Evolutionary conservation across 2,329 filamentous ascomycete species (phyloP).

Genomic region (Lachnellula arida): DNA sequence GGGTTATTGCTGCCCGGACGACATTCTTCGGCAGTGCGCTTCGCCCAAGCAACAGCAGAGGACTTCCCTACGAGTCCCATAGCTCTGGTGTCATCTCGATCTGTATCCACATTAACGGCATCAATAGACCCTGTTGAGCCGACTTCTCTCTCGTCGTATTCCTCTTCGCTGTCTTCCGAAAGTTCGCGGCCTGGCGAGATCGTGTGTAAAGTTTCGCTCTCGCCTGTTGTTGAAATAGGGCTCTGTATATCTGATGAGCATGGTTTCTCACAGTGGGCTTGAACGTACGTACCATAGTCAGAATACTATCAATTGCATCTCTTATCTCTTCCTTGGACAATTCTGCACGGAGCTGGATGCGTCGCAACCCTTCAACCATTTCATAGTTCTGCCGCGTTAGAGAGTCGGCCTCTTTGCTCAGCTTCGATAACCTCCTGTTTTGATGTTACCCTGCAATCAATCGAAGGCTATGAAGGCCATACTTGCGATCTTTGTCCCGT

Average conservation of each 20-base stretch:
- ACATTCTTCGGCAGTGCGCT: slow-evolving; percentile 15
- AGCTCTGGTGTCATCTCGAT: slow-evolving; percentile 20
- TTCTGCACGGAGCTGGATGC: slow-evolving; percentile 15
- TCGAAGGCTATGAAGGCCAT: neutral
- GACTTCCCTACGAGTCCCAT: slow-evolving; percentile 24
- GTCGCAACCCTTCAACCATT: slow-evolving; percentile 16
- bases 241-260: no score
- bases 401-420: slow-evolving; percentile 16
- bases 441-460: slow-evolving; percentile 1
- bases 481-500: slow-evolving; percentile 27
- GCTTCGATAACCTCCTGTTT: slow-evolving; percentile 16
- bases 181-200: neutral
- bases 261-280: neutral
- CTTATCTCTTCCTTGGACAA: slow-evolving; percentile 19
- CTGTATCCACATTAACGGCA: slow-evolving; percentile 20
- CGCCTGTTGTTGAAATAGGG: no score
- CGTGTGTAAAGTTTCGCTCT: no score
- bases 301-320: slow-evolving; percentile 17
- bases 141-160: slow-evolving; percentile 17
- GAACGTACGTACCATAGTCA: slow-evolving; percentile 21
- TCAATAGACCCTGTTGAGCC: slow-evolving; percentile 27
- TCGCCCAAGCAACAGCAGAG: slow-evolving; percentile 23
- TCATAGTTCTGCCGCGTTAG: slow-evolving; percentile 18
- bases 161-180: slow-evolving; percentile 4
- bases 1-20: neutral